Evolutionary conservation across 2,329 filamentous ascomycete species (phyloP).

Genomic region (Aciculosporium take): DNA sequence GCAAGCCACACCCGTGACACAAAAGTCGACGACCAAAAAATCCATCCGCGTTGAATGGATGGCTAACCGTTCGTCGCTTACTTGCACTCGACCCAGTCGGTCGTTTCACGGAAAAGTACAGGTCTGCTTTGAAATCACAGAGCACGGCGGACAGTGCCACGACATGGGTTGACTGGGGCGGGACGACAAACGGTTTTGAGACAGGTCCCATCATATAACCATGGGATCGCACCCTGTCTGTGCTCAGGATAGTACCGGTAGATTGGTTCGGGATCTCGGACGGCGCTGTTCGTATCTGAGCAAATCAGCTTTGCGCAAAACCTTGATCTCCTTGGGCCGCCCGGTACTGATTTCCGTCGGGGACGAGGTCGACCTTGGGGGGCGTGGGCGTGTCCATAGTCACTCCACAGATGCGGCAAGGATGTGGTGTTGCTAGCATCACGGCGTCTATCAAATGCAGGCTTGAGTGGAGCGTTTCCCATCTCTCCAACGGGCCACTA

Average conservation of each 20-base stretch:
- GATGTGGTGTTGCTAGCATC: neutral
- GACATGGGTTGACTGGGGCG: neutral
- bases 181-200: neutral
- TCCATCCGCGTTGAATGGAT: neutral
- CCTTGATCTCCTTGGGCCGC: neutral
- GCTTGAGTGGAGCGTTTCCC: neutral
- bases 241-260: constrained; percentile 5
- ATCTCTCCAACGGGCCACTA: neutral
- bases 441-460: constrained; percentile 1
- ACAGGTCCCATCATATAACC: neutral
- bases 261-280: constrained; percentile 7
- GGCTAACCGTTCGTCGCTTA: neutral
- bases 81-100: too few relatives aligned
- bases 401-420: neutral
- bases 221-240: neutral
- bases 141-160: neutral
- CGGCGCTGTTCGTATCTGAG: constrained; percentile 4
- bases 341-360: too few relatives aligned
- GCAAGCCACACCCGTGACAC: too few relatives aligned
- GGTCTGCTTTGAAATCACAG: too few relatives aligned
- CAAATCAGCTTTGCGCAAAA: constrained; percentile 5
- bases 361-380: neutral
- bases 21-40: neutral
- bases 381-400: neutral
- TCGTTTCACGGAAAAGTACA: too few relatives aligned